These are phyloP conservation scores for Crithidia sp. DNA, from an alignment of 208 protist species.

Conservation along the genomic window DNA sequence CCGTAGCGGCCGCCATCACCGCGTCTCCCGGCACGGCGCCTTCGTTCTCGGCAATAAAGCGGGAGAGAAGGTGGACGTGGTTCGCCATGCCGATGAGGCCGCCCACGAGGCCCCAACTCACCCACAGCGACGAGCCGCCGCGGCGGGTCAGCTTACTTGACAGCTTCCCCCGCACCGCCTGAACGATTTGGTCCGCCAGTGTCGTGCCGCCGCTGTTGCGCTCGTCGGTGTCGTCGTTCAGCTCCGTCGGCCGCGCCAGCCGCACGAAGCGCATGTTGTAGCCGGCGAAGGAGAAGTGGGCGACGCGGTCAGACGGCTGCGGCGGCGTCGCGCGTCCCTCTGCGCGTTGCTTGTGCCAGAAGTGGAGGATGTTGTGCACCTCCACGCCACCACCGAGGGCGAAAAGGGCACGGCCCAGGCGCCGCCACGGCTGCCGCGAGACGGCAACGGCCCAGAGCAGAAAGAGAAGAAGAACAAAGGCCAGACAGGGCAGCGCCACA, in stretches of 20 bases:
- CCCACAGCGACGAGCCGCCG: conserved; percentile 24
- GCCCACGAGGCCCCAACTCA: conserved; percentile 23
- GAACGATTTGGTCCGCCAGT: conserved; percentile 15
- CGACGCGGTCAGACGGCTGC: not conserved
- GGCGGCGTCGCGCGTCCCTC: not conserved
- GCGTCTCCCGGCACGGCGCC: conserved; percentile 17
- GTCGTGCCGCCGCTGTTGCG: not conserved
- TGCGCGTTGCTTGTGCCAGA: not conserved
- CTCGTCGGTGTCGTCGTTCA: not conserved
- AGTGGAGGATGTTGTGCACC: conserved; percentile 8
- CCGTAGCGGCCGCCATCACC: not conserved
- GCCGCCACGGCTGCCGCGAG: conserved; percentile 9
- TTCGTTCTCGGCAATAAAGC: conserved; percentile 43
- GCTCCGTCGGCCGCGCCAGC: conserved; percentile 14
- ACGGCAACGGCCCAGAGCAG: conserved; percentile 14
- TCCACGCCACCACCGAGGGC: conserved; percentile 16
- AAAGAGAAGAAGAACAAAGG: conserved; percentile 16
- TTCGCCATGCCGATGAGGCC: conserved; percentile 30
- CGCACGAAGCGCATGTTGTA: conserved; percentile 24
- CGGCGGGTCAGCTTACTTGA: conserved; percentile 16
- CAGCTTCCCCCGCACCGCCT: conserved; percentile 21
- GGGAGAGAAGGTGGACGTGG: conserved; percentile 34
- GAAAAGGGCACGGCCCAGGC: conserved; percentile 6
- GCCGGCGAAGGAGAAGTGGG: conserved; percentile 25
- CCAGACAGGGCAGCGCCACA: conserved; percentile 20